Evolutionary conservation across 768 basidiomycete genomes (phyloP), one percentile per base, ranked within the genome.

Genomic region (Tylopilus vinaceipallidus): DNA sequence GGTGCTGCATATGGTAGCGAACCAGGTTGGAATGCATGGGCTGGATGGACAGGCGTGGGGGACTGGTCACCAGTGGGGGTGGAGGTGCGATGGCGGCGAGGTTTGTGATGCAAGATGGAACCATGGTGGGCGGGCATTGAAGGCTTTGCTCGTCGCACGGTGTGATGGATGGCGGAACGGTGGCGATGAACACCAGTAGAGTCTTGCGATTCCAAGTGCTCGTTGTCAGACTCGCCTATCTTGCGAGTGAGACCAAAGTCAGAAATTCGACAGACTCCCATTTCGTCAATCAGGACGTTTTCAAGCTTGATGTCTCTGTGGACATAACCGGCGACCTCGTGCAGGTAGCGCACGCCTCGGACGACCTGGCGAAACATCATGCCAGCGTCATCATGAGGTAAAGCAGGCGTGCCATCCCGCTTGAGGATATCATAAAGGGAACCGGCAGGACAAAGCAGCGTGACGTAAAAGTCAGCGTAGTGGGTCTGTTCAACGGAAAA

Each of bases 221-320:
- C 72, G 50, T 73, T 70, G 36, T 74, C 73, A 4, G 56, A 52
- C 55, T 77, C 78, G 58, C 80, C 83, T 35, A 91, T 82, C 49
- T 74, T 74, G 61, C 79, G 76, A 17, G 89, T 77, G 74, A 94
- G 80, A 42, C 91, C 91, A 71, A 95, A 94, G 71, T 95, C 92
- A 37, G 75, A 74, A 27, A 95, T 86, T 62, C 83, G 82, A 73
- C 91, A 93, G n/a, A 84, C 78, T 47, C 90, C 88, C 74, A 81
- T 83, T 64, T 91, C 88, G 66, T 95, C 91, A 45, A 95, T 84
- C 36, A 98, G 81, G 42, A 98, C 83, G 72, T 99, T 99, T 71
- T 98, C 97, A 51, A 97, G 81, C 73, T 99, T 99, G 67, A 99
- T 74, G 71, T 99, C 97, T 59, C 93, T 81, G 72, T 99, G 95